Base-by-base conservation (phyloP, 208 protist genomes). In the Leishmania gerbilli region DNA sequence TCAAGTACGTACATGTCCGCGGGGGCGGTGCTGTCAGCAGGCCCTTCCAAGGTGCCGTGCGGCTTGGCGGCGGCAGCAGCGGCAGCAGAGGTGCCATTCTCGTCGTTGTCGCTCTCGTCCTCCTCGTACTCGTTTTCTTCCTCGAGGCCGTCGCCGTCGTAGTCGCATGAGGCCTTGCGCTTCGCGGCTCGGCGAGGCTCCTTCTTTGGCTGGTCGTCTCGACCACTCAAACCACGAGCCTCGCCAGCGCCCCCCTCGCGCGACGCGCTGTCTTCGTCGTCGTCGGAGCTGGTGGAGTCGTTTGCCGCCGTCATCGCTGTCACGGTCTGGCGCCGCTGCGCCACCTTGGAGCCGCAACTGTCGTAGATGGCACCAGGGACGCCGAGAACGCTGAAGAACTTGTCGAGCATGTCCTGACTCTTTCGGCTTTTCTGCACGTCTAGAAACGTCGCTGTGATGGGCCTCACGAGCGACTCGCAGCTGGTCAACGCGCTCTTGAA, bases 291-390 rank as follows among this genome's bases (percentile, higher is more conserved):
- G 79, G 58, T 11, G 40, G 67, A 71, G 67, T 49, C 21, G 67
- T 47, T 13, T 19, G 21, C 55, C 69, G 42, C 42, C 79, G 47
- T 24, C 21, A 34, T 74, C 47, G 76, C 24, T 64, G 72, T 77
- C 74, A 9, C 67, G 62, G 19, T 72, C 34, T 49, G 87, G 3
- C 79, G 76, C 27, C 84, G 76, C 76, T 56, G 82, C 62, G 79
- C 83, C 40, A 96, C 93, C 47, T 91, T 93, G 69, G 88, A 90
- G 1, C 91, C 92, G 71, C 92, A 96, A 72, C 81, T 82, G 53
- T 90, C 84, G 79, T 97, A 97, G 62, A 97, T 86, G 9, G 87
- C 80, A 17, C 93, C 93, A 5, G 95, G 95, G 15, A 96, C 90
- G 55, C 87, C 80, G 72, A 94, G 82, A 0, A 97, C 90, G 40